These are phyloP conservation scores for Ogataea pini DNA, from an alignment of 805 yeast genomes.

Conservation along the genomic window DNA sequence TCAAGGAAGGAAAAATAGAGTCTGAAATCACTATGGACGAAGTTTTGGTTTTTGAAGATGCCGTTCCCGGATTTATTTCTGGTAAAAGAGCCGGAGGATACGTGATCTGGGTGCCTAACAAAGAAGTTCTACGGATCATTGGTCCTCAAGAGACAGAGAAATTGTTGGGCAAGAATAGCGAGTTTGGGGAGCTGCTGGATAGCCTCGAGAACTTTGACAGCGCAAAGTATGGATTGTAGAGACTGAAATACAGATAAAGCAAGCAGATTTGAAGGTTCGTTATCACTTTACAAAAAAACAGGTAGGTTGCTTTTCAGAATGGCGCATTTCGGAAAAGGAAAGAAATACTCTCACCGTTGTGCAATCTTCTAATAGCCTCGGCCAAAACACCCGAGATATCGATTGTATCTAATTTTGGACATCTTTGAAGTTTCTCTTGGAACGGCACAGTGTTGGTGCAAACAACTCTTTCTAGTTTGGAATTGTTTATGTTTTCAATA, in stretches of 20 bases:
- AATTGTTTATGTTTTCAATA: conserved; percentile 65
- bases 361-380: conserved; percentile 81
- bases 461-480: conserved; percentile 66
- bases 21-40: conserved; percentile 65
- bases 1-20: conserved; percentile 41
- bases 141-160: conserved; percentile 48
- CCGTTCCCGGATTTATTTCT: conserved; percentile 84
- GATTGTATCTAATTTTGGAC: conserved; percentile 66
- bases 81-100: conserved; percentile 81
- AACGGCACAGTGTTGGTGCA: conserved; percentile 83
- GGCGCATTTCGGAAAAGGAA: conserved; percentile 75
- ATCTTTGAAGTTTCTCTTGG: conserved; percentile 56
- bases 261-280: background rate
- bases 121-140: conserved; percentile 60
- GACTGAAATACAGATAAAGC: background rate
- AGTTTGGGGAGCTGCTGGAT: conserved; percentile 56
- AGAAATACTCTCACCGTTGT: conserved; percentile 84
- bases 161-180: conserved; percentile 41
- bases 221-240: conserved; percentile 44
- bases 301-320: conserved; percentile 18
- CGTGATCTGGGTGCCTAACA: conserved; percentile 95
- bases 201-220: conserved; percentile 56
- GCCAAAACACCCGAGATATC: conserved; percentile 76
- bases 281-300: background rate
- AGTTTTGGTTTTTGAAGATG: conserved; percentile 92